Evolutionary conservation across 164 flowering plant species (phyloP), one percentile per base, ranked within the genome.

Genomic region (Nymphaea thermarum): DNA sequence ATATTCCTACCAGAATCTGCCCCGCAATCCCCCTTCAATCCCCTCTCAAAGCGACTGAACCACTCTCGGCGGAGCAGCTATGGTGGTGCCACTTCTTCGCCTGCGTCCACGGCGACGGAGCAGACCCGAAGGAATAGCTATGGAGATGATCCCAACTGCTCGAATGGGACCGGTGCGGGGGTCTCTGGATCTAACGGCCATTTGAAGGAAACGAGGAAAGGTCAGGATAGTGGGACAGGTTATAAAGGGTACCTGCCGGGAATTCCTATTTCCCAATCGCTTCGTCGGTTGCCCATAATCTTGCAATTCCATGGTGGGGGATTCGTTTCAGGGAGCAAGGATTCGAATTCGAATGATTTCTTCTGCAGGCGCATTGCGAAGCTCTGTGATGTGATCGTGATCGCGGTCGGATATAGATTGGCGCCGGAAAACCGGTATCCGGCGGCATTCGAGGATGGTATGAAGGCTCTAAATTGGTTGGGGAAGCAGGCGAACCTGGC

Each of bases 221-320:
- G 63, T 2, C 7, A 78, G 7, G 74, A 43, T 5, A 82, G 79
- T 3, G 68, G 18, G 43, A 25, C 36, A 25, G 36, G 36, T 1
- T 85, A 87, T 60, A 69, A 78, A 59, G 93, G 93, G 6, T 87
- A 87, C 65, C 70, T 77, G 14, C 89, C 90, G 47, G 43, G 77
- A 63, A n/a, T 60, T 41, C 41, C 42, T 42, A 10, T 42, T 67
- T 14, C 74, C 43, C 44, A 36, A n/a, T 61, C 43, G 16, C 17
- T 65, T 36, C 68, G 87, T 75, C 84, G 76, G 66, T 70, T 90
- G 65, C 96, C 96, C 43, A 77, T 90, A 73, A 77, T 90, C 62
- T 55, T 90, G 81, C 96, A 90, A 75, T 87, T 90, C 65, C 91
- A 87, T 47, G 96, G 96, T 4, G 96, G 96, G 3, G 96, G 91